Base-by-base conservation (phyloP, 2,329 filamentous ascomycete species). In the Trichoderma aggressivum region DNA sequence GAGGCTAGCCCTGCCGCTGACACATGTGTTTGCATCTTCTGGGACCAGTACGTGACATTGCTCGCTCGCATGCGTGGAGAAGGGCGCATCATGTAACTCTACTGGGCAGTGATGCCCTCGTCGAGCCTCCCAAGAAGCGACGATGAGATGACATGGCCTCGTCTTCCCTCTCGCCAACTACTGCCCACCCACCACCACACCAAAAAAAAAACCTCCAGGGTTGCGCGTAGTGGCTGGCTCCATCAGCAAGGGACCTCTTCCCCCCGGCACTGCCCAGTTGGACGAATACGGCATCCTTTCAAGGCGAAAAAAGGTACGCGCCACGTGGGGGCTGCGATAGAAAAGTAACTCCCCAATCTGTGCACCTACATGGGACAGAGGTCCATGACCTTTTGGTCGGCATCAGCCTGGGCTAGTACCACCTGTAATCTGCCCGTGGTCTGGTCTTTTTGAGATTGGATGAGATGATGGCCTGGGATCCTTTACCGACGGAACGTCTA, bases 261-360 rank as follows among this genome's bases (percentile, higher is more conserved):
- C 56, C 28, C 56, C 56, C 34, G 28, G 43, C 34, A 43, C 34
- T 39, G 47, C 63, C 64, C 3, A 60, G 24, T 60, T 53, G 56
- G 55, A 53, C 28, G 55, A 69, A 69, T 69, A 69, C 65, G 65
- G 65, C 65, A 69, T 69, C 65, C 65, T 69, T 61, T 60, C 56
- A 61, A 68, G 39, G 65, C 34, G 34, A 58, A 61, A 60, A 68
- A 68, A n/a, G 65, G 65, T 68, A 68, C 65, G 65, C 65, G 39
- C 65, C 65, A 68, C 65, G 65, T 69, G 65, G 65, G 65, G 65
- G 65, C 65, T 47, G 56, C 65, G 39, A 61, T 61, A 34, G 53
- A 67, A 67, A 39, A n/a, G 24, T 53, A 67, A 59, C 26, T 67
- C 64, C 64, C 64, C 64, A 67, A 67, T 67, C 64, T 50, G 64